Evolutionary conservation across 2,329 filamentous ascomycete species (phyloP).

Genomic region (Colletotrichum falcatum): DNA sequence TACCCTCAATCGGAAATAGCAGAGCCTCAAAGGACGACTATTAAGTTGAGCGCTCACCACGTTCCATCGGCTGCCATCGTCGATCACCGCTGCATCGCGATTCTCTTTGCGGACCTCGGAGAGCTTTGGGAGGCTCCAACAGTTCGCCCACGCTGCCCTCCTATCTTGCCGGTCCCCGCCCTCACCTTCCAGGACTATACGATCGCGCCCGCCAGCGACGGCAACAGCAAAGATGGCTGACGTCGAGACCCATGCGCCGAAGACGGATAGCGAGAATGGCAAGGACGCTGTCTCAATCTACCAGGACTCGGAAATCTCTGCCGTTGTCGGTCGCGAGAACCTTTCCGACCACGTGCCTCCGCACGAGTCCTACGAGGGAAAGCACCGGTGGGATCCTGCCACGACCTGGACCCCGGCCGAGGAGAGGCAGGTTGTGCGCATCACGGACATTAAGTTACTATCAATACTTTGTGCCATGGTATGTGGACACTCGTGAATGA

Average conservation of each 20-base stretch:
- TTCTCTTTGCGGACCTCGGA: slow-evolving; percentile 2
- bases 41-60: slow-evolving; percentile 34
- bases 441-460: slow-evolving; percentile 64
- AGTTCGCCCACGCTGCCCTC: slow-evolving; percentile 15
- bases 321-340: slow-evolving; percentile 53
- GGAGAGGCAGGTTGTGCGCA: slow-evolving; percentile 63
- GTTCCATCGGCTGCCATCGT: not conserved
- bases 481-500: slow-evolving; percentile 48
- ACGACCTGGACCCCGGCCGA: slow-evolving; percentile 68
- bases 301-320: slow-evolving; percentile 45
- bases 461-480: slow-evolving; percentile 49
- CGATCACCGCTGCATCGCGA: slow-evolving; percentile 20
- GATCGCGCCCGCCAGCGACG: slow-evolving; percentile 1
- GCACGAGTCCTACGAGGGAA: slow-evolving; percentile 67
- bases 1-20: slow-evolving; percentile 29
- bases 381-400: slow-evolving; percentile 68
- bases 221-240: slow-evolving; percentile 45
- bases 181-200: not conserved
- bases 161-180: not conserved
- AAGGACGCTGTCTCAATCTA: slow-evolving; percentile 42
- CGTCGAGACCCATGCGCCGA: slow-evolving; percentile 45
- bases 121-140: slow-evolving; percentile 3
- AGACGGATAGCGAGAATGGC: slow-evolving; percentile 42
- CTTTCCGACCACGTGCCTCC: slow-evolving; percentile 53
- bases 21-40: slow-evolving; percentile 31